phyloP scores from a whole-genome alignment of 305 asterid genomes.

The Solanum chacoense region DNA sequence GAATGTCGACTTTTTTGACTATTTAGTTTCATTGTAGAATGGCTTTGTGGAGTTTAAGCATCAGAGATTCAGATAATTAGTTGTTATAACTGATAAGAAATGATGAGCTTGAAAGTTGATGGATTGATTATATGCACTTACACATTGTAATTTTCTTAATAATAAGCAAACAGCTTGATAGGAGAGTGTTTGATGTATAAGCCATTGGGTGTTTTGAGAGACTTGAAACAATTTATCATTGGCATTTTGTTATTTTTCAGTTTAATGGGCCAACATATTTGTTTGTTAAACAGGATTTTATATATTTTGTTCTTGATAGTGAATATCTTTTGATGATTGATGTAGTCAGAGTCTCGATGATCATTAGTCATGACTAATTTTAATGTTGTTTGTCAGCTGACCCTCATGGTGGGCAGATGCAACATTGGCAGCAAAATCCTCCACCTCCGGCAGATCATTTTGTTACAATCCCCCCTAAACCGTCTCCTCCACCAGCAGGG shows the following conservation, averaged over 20 bases:
- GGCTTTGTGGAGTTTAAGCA: background rate
- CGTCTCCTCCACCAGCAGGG: conserved; percentile 27
- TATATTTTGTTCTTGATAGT: background rate
- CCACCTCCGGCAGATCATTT: conserved; percentile 35
- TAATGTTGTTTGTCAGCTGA: conserved; percentile 31
- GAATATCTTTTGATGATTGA: background rate
- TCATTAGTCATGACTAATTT: background rate
- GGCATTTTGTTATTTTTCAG: background rate
- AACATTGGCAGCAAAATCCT: conserved; percentile 49
- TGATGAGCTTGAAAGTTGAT: background rate
- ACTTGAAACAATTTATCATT: background rate
- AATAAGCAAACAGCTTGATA: background rate
- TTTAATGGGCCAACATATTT: background rate
- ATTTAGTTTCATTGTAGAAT: background rate
- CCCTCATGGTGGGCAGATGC: conserved; percentile 30
- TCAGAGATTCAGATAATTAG: background rate
- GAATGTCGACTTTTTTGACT: background rate
- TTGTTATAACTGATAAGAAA: background rate
- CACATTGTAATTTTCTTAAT: background rate
- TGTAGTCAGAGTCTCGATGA: background rate
- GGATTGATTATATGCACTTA: background rate
- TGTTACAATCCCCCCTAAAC: conserved; percentile 40
- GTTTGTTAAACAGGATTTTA: background rate
- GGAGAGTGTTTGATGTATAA: background rate
- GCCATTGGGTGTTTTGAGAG: background rate